These are phyloP conservation scores for Pseudogymnoascus verrucosus DNA, from an alignment of 2,329 filamentous ascomycete species.

Conservation along the genomic window DNA sequence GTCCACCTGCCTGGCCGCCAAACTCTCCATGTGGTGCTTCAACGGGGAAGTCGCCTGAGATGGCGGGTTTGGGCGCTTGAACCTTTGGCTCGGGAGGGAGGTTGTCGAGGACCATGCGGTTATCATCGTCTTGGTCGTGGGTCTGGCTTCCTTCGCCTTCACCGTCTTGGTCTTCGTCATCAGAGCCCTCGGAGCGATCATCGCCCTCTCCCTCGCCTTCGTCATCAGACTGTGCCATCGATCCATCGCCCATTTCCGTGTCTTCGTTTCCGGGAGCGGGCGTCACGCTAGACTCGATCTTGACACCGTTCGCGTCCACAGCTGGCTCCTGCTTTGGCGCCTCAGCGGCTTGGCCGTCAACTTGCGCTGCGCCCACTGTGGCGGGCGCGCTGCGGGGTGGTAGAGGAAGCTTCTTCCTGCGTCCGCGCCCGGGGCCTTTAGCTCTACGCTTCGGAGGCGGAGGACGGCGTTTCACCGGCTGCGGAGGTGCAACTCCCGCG, in stretches of 20 bases:
- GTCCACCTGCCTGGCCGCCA: not conserved
- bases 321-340: not conserved
- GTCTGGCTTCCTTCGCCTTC: not conserved
- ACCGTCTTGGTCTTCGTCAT: slow-evolving; percentile 16
- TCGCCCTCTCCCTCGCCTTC: slow-evolving; percentile 39
- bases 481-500: slow-evolving; percentile 29
- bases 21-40: not conserved
- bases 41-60: not conserved
- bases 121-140: not conserved
- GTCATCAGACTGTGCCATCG: slow-evolving; percentile 23
- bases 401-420: slow-evolving; percentile 56
- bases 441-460: slow-evolving; percentile 60
- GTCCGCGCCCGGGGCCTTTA: slow-evolving; percentile 70
- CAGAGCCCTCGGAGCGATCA: slow-evolving; percentile 29
- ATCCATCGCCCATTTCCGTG: slow-evolving; percentile 27
- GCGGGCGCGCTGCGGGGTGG: slow-evolving; percentile 21
- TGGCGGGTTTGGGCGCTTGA: not conserved
- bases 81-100: not conserved
- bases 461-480: slow-evolving; percentile 48
- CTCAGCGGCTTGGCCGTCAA: slow-evolving; percentile 10
- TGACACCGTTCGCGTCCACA: slow-evolving; percentile 17
- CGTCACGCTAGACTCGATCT: slow-evolving; percentile 18
- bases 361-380: not conserved
- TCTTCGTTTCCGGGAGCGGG: slow-evolving; percentile 21
- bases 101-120: not conserved